phyloP scores from a whole-genome alignment of 1,284 basidiomycete genomes.

The Marasmius oreades region DNA sequence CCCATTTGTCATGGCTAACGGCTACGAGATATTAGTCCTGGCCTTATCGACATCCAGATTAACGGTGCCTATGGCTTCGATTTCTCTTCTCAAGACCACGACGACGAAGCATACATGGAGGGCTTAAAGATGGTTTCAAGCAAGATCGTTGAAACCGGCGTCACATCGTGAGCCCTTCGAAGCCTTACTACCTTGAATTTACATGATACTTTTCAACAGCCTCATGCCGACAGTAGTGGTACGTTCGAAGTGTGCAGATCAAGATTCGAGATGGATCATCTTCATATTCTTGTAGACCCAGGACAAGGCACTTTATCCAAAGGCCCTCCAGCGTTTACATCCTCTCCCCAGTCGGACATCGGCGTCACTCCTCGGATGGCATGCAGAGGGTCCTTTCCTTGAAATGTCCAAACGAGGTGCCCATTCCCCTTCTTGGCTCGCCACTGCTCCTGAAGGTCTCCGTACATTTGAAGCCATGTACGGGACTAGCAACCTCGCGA shows the following conservation, averaged over 20 bases:
- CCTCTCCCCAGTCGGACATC: conserved; percentile 58
- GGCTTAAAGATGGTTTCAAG: conserved; percentile 71
- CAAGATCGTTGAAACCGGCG: conserved; percentile 83
- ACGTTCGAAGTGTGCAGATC: conserved; percentile 24
- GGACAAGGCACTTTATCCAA: conserved; percentile 68
- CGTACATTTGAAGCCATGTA: conserved; percentile 72
- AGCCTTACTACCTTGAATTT: no score
- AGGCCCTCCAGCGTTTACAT: conserved; percentile 56
- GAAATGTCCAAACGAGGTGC: conserved; percentile 77
- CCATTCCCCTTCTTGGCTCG: conserved; percentile 69
- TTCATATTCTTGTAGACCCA: conserved; percentile 53
- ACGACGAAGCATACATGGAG: conserved; percentile 64
- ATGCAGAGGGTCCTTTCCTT: conserved; percentile 88
- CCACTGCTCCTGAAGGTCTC: conserved; percentile 60
- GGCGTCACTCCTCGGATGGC: conserved; percentile 81
- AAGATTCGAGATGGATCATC: neutral
- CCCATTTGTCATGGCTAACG: conserved; percentile 6
- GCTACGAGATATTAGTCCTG: conserved; percentile 49
- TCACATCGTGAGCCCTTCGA: conserved; percentile 64
- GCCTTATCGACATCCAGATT: conserved; percentile 77
- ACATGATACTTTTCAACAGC: conserved; percentile 33
- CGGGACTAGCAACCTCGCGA: conserved; percentile 58
- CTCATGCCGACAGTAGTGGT: conserved; percentile 80
- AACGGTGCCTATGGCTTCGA: conserved; percentile 91
- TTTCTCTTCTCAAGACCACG: conserved; percentile 75